Evolutionary conservation across 345 rosid genomes (phyloP).

Genomic region (Arabis hirsuta): DNA sequence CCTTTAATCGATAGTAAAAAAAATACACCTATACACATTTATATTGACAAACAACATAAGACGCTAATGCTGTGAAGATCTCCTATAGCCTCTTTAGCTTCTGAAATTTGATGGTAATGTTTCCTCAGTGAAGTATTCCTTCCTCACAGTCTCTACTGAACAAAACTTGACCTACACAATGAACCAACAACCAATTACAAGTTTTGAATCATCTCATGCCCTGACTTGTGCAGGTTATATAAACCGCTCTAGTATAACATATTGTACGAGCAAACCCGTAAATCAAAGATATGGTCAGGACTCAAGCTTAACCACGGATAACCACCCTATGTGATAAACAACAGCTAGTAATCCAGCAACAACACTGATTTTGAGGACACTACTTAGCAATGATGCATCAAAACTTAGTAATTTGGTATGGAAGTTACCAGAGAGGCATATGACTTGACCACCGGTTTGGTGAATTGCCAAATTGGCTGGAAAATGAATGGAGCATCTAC

Average conservation of each 20-base stretch:
- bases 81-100: constrained; percentile 42
- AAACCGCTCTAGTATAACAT: background rate
- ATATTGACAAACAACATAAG: constrained; percentile 15
- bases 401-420: constrained; percentile 15
- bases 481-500: constrained; percentile 92
- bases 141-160: constrained; percentile 63
- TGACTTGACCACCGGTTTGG: constrained; percentile 73
- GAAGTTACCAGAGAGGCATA: constrained; percentile 79
- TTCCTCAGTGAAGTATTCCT: constrained; percentile 80
- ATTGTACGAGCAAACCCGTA: background rate
- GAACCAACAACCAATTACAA: constrained; percentile 2
- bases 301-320: background rate
- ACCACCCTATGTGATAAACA: background rate
- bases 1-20: background rate
- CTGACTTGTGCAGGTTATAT: constrained; percentile 9
- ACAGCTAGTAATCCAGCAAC: background rate
- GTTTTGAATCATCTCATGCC: background rate
- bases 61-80: constrained; percentile 8
- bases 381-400: constrained; percentile 16
- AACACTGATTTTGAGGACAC: background rate
- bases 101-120: constrained; percentile 64
- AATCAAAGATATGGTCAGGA: constrained; percentile 2
- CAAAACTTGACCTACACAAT: constrained; percentile 75
- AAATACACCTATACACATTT: constrained; percentile 18
- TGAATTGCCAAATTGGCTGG: constrained; percentile 80